Conservation (phyloP, 257 asterid genomes). For the Solanum pimpinellifolium region DNA sequence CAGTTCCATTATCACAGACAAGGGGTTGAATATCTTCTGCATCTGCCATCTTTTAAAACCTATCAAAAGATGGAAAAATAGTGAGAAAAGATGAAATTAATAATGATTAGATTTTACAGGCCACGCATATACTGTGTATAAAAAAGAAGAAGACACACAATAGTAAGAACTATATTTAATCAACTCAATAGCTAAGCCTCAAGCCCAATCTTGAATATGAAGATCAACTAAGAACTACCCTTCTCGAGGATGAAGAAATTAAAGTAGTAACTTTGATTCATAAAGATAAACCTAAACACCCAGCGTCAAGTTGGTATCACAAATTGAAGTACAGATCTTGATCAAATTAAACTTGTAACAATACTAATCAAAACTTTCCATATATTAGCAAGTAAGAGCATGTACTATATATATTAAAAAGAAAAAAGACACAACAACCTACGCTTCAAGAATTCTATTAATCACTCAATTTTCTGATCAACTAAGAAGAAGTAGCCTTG, state of each 20-base stretch:
- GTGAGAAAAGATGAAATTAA: background rate
- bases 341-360: background rate
- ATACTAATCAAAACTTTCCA: background rate
- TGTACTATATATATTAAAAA: background rate
- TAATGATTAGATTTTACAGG: background rate
- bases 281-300: background rate
- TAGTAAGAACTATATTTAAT: background rate
- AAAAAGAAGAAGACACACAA: background rate
- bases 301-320: background rate
- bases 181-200: background rate
- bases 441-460: background rate
- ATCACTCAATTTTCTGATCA: background rate
- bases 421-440: background rate
- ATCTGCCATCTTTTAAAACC: conserved; percentile 13
- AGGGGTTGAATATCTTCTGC: conserved; percentile 26
- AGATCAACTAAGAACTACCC: background rate
- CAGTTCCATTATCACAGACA: conserved; percentile 31
- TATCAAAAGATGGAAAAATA: background rate
- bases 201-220: background rate
- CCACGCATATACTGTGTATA: background rate
- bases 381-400: background rate
- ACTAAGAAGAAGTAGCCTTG: too few relatives aligned
- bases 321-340: background rate
- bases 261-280: background rate
- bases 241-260: background rate